These are phyloP conservation scores for Cytospora mali DNA, from an alignment of 2,329 filamentous ascomycete species.

Conservation along the genomic window DNA sequence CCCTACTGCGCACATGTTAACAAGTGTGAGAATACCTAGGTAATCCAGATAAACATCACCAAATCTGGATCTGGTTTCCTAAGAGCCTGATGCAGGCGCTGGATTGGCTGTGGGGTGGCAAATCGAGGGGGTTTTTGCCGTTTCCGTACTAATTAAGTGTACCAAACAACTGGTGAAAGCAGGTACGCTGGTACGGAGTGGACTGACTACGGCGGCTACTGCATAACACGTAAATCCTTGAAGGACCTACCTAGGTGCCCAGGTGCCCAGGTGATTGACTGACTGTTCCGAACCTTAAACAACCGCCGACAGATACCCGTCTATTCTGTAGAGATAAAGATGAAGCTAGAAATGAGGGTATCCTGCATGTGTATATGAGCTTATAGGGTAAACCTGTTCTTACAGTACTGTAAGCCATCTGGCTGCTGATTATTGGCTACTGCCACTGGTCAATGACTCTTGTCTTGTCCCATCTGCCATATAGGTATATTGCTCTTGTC, in stretches of 20 bases:
- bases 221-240: not conserved
- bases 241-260: not conserved
- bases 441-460: not conserved
- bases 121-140: not conserved
- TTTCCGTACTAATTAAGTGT: not conserved
- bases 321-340: not conserved
- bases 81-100: not conserved
- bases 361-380: not conserved
- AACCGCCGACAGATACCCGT: no score
- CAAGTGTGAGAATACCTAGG: not conserved
- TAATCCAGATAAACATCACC: not conserved
- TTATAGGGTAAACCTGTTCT: not conserved
- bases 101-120: not conserved
- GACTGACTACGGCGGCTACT: not conserved
- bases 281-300: not conserved
- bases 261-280: no score
- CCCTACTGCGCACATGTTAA: not conserved
- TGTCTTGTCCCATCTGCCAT: not conserved
- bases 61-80: not conserved
- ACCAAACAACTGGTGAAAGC: not conserved
- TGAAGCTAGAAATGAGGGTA: not conserved
- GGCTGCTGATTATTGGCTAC: not conserved
- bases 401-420: not conserved
- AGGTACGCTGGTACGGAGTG: not conserved
- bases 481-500: not conserved